Base-by-base conservation (phyloP, 2,329 filamentous ascomycete genomes). In the Bipolaris oryzae region DNA sequence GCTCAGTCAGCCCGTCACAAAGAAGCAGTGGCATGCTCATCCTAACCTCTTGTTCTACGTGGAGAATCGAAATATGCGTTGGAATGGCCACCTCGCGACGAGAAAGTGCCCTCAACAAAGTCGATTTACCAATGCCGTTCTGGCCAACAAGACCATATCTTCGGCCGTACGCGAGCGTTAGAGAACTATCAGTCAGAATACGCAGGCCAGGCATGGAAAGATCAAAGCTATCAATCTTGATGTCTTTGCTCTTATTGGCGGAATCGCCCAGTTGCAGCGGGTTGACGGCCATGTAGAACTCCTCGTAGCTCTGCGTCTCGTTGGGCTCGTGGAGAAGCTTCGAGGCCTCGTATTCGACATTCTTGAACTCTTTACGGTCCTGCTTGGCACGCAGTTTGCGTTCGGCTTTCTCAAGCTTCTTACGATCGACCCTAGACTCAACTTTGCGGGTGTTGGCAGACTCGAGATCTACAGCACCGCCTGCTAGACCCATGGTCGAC, bases 251-350 rank as follows among this genome's bases (percentile, higher is more conserved):
- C 87, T 98, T 99, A 49, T 79, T 77, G 45, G 71, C 66, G 31
- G 88, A 84, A 57, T 88, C 87, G 20, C 92, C 94, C 58, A 98
- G 72, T 75, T 98, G 94, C 61, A 99, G 85, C 59, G 95, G 95
- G 77, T 99, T 99, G 81, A 99, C 95, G 51, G 92, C 89, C 95
- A 99, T 98, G 85, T 96, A 99, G 80, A 99, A 98, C 76, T 99
- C 95, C 79, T 99, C 95, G 76, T 99, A 99, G 38, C 92, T 96
- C 82, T 96, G 89, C 11, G 93, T 82, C 69, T 89, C 86, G 69
- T 94, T 89, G 3, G 91, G 84, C 77, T 91, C 86, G 73, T 96
- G 89, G 64, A 99, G 87, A 65, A 99, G 82, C 66, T 88, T 88
- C 11, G 95, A 98, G 0, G 95, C 91, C 80, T 99, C 95, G 76